These are phyloP conservation scores for Bocquillonia castaneifolia DNA, from an alignment of 441 rosid species.

Conservation along the genomic window DNA sequence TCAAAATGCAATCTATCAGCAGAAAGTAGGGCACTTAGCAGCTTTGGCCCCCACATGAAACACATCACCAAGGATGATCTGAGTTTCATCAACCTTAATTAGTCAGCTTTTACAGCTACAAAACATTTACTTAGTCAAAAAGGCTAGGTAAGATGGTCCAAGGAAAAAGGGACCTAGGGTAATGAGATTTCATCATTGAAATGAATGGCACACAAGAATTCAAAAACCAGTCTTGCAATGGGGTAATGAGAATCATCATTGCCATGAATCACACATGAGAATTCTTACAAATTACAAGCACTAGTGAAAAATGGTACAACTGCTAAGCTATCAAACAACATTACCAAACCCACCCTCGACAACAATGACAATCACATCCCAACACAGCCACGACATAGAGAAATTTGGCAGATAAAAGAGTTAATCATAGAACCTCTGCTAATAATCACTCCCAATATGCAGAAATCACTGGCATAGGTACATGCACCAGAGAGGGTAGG, in stretches of 20 bases:
- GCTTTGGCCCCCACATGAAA: too few relatives aligned
- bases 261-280: neutral
- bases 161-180: too few relatives aligned
- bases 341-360: neutral
- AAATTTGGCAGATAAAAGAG: neutral
- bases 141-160: neutral
- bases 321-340: neutral
- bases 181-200: too few relatives aligned
- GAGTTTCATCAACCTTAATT: too few relatives aligned
- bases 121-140: neutral
- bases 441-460: conserved; percentile 11
- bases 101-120: too few relatives aligned
- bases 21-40: too few relatives aligned
- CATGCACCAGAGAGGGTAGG: neutral
- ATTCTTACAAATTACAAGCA: neutral
- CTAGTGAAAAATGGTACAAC: neutral
- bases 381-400: neutral
- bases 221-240: too few relatives aligned
- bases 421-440: conserved; percentile 1
- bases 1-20: too few relatives aligned
- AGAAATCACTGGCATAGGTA: too few relatives aligned
- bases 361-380: neutral
- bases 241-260: neutral
- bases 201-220: too few relatives aligned
- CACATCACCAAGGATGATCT: too few relatives aligned